Base-by-base conservation (phyloP, 331 rosid species). In the Prunus yedoensis region DNA sequence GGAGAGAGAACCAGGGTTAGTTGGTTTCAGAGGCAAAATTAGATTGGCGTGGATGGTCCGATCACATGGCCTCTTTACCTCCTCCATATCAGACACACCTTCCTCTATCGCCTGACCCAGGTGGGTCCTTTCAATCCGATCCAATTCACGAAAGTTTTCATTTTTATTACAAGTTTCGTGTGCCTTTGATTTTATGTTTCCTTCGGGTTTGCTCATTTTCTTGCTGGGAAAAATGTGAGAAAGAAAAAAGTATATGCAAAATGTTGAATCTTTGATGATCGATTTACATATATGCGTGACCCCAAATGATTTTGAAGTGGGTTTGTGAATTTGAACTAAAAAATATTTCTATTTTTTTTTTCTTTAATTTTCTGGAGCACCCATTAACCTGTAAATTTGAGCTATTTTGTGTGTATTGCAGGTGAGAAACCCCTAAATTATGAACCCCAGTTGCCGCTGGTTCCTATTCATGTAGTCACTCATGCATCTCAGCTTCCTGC, bases 401-500 rank as follows among this genome's bases (percentile, higher is more conserved):
- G 58, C 21, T 17, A 6, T 16, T 46, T 16, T 49, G 78, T 27
- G 60, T 52, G 21, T 74, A 45, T 84, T 71, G 68, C 35, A 91
- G 98, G 85, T 81, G 91, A 77, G 56, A 81, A 77, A 80, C 58
- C 78, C 47, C 74, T 70, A 23, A 80, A 78, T 66, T 80, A 79
- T 2, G 96, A 86, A 63, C 78, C 80, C 56, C 74, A 67, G 28
- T 73, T 77, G 28, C 69, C 75, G 14, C 52, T 67, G 84, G 93
- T 84, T 80, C 96, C 92, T 15, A 81, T 93, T 56, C 84, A 87
- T 46, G 38, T 91, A 41, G 96, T 93, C 57, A 91, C 98, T 5
- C 50, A 38, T 41, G 89, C 93, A 50, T 91, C 90, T 66, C 94
- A 93, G 76, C 98, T 93, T 71, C 98, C 98, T 8, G 79, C 75